Percentiles rank a stretch among this genome's conserved stretches.
phyloP scores from a whole-genome alignment of 2,329 filamentous ascomycete species.

The Nigrospora osmanthi region DNA sequence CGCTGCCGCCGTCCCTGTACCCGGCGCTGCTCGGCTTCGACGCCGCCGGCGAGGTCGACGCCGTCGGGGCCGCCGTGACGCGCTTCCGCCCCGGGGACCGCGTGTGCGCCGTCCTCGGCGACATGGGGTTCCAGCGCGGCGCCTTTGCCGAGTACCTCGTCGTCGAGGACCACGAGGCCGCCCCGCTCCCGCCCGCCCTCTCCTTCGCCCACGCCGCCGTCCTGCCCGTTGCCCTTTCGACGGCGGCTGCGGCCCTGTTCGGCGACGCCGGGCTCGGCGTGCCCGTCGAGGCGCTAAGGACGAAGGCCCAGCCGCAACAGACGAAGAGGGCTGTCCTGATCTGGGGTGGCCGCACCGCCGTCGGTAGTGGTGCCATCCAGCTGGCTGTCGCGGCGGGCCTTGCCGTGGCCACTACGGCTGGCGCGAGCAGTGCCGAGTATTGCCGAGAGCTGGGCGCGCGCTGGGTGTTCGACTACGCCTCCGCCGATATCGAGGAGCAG shows the following conservation, averaged over 20 bases:
- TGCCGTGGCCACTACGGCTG: constrained; percentile 28
- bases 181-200: constrained; percentile 8
- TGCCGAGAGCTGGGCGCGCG: constrained; percentile 12
- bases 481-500: constrained; percentile 13
- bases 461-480: constrained; percentile 15
- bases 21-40: constrained; percentile 24
- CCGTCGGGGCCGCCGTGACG: constrained; percentile 13
- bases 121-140: constrained; percentile 5
- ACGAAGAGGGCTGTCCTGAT: constrained; percentile 2
- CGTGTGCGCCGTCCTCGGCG: constrained; percentile 7
- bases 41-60: constrained; percentile 21
- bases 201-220: constrained; percentile 7
- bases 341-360: constrained; percentile 27
- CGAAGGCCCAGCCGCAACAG: neutral
- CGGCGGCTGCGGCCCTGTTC: constrained; percentile 8
- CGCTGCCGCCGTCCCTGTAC: constrained; percentile 16
- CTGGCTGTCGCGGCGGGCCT: constrained; percentile 29
- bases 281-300: neutral
- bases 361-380: constrained; percentile 34
- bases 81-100: constrained; percentile 18
- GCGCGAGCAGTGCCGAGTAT: constrained; percentile 17
- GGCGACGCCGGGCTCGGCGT: constrained; percentile 2
- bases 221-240: constrained; percentile 9
- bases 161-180: neutral
- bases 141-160: constrained; percentile 10